Evolutionary conservation across 306 rosid genomes (phyloP), one percentile per base, ranked within the genome.

Genomic region (Prunus mongolica): DNA sequence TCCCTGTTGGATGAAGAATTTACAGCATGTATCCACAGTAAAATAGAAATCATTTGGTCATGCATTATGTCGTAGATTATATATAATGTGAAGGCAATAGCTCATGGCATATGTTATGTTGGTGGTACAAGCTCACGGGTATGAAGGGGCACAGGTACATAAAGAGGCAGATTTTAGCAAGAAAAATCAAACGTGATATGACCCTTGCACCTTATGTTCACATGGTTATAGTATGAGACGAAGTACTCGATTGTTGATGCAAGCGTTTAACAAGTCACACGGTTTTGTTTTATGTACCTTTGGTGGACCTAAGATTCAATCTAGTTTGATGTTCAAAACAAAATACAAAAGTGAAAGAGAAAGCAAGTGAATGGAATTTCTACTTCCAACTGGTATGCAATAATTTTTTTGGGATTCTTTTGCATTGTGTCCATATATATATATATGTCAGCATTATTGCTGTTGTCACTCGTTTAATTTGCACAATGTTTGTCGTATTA

Each of bases 51-150:
- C 13, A 52, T 56, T 56, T 20, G 41, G 41, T 34, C 41, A 6
- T 18, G 62, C 25, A 25, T 25, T 60, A 60, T 60, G 38, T 25
- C 38, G 14, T 12, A 25, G 19, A 25, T 25, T 56, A 56, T 20
- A 20, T 25, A 56, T 2, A 11, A 8, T 56, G 25, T 20, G 62
- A 6, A 1, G 62, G 15, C 28, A n/a, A 20, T 20, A 7, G 57
- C 57, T 52, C 57, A 52, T 52, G 57, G 57, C 20, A 52, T 34
- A 34, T 34, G 41, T 51, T 16, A 58, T 24, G 32, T 24, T 12
- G 64, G 28, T 12, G 64, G 64, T 58, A 58, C 64, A 58, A 58
- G 64, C 64, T 58, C 64, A 58, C 64, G 64, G 64, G 64, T 24
- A 58, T 58, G 8, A 2, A 22, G 64, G 30, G 28, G 28, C 32